Conservation (phyloP, 1,284 basidiomycete genomes). For the Heliocybe sulcata region DNA sequence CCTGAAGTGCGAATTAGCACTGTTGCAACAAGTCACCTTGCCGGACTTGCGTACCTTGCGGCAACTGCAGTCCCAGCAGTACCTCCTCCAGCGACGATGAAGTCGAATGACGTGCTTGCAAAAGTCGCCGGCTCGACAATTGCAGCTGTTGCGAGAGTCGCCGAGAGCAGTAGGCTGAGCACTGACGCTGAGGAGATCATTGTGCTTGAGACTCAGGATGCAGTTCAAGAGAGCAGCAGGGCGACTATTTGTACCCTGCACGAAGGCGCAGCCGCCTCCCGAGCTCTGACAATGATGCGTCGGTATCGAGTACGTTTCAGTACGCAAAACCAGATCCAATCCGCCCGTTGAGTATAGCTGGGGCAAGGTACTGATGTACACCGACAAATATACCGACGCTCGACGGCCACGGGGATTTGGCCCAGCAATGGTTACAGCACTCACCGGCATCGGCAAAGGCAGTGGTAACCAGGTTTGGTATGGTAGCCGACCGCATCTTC, state of each 20-base stretch:
- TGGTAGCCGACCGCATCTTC: no score
- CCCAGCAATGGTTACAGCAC: no score
- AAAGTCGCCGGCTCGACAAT: neutral
- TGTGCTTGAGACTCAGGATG: neutral
- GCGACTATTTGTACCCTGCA: neutral
- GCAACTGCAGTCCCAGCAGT: slow-evolving; percentile 6
- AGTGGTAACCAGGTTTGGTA: no score
- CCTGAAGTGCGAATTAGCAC: neutral
- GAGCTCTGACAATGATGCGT: no score
- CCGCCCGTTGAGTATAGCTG: neutral
- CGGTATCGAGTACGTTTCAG: neutral
- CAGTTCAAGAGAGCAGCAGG: neutral
- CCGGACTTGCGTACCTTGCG: neutral
- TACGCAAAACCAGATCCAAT: neutral
- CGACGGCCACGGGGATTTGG: no score
- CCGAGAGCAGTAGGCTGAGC: neutral
- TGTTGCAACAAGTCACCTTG: neutral
- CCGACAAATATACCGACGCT: no score
- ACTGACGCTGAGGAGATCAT: neutral
- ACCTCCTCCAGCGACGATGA: slow-evolving; percentile 2
- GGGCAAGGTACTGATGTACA: neutral
- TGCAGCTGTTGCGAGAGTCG: neutral
- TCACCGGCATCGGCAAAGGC: no score
- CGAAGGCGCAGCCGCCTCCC: no score
- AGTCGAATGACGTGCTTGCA: neutral